phyloP scores from a whole-genome alignment of 2,329 filamentous ascomycete genomes.

The Tolypocladium guangdongense region DNA sequence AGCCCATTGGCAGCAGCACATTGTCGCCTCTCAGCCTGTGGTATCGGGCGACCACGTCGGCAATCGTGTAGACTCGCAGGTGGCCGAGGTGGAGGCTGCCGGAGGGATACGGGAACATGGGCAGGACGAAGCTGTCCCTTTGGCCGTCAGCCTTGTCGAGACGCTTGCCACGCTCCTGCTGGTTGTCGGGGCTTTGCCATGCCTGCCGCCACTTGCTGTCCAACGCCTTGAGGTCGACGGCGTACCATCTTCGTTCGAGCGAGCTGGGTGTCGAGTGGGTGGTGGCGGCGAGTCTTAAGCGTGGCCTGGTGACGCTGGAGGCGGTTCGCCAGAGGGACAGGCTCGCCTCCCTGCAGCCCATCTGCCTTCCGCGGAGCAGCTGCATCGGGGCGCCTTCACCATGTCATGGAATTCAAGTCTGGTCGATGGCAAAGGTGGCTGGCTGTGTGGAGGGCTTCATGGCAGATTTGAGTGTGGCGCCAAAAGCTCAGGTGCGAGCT shows the following conservation, averaged over 20 bases:
- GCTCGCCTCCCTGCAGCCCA: slow-evolving; percentile 9
- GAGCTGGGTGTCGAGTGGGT: not conserved
- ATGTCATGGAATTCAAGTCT: not conserved
- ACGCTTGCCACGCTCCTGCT: slow-evolving; percentile 5
- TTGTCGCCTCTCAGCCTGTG: slow-evolving; percentile 61
- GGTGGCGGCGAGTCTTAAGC: not conserved
- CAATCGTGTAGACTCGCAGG: slow-evolving; percentile 80
- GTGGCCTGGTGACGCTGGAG: not conserved
- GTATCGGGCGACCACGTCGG: slow-evolving; percentile 72
- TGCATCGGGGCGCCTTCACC: slow-evolving; percentile 17
- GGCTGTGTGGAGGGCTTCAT: not conserved
- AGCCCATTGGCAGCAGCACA: slow-evolving; percentile 83
- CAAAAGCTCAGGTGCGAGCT: not conserved
- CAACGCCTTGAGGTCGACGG: slow-evolving; percentile 35
- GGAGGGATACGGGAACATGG: slow-evolving; percentile 92
- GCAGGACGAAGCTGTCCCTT: slow-evolving; percentile 56
- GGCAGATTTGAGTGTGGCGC: not conserved
- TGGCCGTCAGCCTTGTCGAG: slow-evolving; percentile 9
- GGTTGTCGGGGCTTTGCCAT: slow-evolving; percentile 24
- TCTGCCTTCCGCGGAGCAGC: slow-evolving; percentile 14
- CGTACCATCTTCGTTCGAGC: slow-evolving; percentile 22
- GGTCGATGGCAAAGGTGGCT: not conserved
- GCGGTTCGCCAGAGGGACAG: slow-evolving; percentile 1
- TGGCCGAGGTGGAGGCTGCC: slow-evolving; percentile 80
- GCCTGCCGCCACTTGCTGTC: slow-evolving; percentile 39